Base-by-base conservation (phyloP, 345 rosid genomes). In the Eucalyptus shirleyi region DNA sequence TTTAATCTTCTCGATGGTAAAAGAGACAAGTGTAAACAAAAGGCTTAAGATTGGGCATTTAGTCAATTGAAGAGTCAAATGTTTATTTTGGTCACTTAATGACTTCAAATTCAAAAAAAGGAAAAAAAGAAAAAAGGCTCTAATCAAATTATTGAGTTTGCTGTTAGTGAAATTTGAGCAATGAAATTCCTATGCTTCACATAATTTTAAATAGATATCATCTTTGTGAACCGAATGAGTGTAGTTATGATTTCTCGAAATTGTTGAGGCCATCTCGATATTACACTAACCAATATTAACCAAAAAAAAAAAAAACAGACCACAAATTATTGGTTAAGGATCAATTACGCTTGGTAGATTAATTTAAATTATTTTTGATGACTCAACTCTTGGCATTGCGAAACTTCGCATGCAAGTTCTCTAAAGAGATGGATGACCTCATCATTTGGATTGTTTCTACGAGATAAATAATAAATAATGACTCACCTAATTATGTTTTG, bases 331-430 rank as follows among this genome's bases (percentile, higher is more conserved):
- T 56, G 6, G 30, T 0, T 56, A 56, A 56, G 62, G 30, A 23
- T 56, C 3, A 56, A 56, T 56, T 23, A 4, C 28, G 4, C 60
- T 56, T 56, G 28, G 0, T 4, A 21, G 28, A 23, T 9, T 56
- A 21, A 23, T 56, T 56, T 56, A 24, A 56, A 56, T 56, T 56
- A 1, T 24, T 3, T 2, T 24, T 56, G 13, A 56, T 13, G 3
- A 56, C 30, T 56, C 0, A 1, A 56, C 30, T 23, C 28, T 0
- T 0, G 30, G 30, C 30, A 23, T 24, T 2, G 6, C 3, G 62
- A 56, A 56, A 56, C 30, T 56, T 56, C 30, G 30, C 62, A 23
- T 56, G 62, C 30, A 23, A 56, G 59, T 55, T 55, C 59, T 55
- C 59, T 53, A 53, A 53, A 53, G 24, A 53, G 10, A 53, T 0